phyloP scores from a whole-genome alignment of 495 filamentous ascomycete species.

The Bryoglossum gracile region DNA sequence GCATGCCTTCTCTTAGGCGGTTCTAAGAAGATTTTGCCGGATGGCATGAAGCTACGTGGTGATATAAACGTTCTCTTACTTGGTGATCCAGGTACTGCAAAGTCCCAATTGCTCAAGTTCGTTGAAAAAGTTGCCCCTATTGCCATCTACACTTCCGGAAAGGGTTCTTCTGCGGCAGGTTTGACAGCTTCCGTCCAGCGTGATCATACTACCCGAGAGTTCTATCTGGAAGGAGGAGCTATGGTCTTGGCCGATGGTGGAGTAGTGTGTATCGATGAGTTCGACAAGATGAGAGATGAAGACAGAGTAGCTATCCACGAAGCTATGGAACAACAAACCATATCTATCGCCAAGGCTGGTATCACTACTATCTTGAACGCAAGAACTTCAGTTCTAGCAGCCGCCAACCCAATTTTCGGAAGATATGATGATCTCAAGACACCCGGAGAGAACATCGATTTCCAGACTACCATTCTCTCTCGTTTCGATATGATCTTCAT shows the following conservation, averaged over 20 bases:
- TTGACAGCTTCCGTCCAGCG: slow-evolving; percentile 95
- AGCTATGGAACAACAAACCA: slow-evolving; percentile 99
- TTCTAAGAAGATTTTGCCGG: slow-evolving; percentile 96
- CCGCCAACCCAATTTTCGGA: slow-evolving; percentile 96
- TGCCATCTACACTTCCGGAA: slow-evolving; percentile 98
- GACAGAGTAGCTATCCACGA: slow-evolving; percentile 99
- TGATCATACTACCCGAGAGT: slow-evolving; percentile 85
- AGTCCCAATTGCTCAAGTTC: slow-evolving; percentile 96
- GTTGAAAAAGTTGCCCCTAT: slow-evolving; percentile 96
- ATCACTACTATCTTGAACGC: slow-evolving; percentile 99
- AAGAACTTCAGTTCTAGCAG: slow-evolving; percentile 88
- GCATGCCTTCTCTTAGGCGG: slow-evolving; percentile 91
- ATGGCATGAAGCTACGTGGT: slow-evolving; percentile 96
- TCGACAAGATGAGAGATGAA: slow-evolving; percentile 99
- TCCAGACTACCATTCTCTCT: slow-evolving; percentile 97
- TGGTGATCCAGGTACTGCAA: slow-evolving; percentile 97
- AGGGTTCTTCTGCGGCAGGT: slow-evolving; percentile 97
- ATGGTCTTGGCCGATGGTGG: slow-evolving; percentile 98
- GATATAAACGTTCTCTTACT: slow-evolving; percentile 98
- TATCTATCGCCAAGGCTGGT: slow-evolving; percentile 98
- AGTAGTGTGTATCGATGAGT: slow-evolving; percentile 99
- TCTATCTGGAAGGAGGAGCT: slow-evolving; percentile 96
- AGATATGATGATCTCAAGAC: slow-evolving; percentile 97
- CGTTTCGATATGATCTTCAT: slow-evolving; percentile 99
- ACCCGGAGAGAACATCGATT: slow-evolving; percentile 98